Conservation (phyloP, 805 yeast species). For the Metschnikowia santaceciliae region DNA sequence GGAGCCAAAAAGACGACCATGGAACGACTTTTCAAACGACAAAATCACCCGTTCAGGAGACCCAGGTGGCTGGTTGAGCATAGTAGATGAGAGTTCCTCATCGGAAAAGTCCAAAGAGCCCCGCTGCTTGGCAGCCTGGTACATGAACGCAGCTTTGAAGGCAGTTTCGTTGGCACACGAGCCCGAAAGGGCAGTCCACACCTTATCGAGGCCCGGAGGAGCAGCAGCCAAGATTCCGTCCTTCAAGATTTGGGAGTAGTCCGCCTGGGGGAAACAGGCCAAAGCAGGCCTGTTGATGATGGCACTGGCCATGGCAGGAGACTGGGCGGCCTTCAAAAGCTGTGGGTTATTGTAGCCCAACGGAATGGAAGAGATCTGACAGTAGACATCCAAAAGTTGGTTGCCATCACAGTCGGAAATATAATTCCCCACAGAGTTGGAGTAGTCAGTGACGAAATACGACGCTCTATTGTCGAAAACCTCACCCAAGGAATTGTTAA, state of each 20-base stretch:
- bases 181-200: conserved; percentile 66
- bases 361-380: conserved; percentile 42
- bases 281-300: conserved; percentile 42
- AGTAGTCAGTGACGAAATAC: conserved; percentile 39
- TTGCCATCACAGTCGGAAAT: conserved; percentile 42
- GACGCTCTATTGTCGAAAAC: conserved; percentile 42
- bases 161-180: conserved; percentile 72
- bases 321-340: conserved; percentile 33
- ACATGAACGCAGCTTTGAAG: conserved; percentile 67
- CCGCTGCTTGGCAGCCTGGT: conserved; percentile 53
- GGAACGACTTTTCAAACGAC: conserved; percentile 54
- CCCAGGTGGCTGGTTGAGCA: conserved; percentile 52
- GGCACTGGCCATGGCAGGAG: conserved; percentile 40
- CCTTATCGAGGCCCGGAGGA: conserved; percentile 55
- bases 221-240: conserved; percentile 58
- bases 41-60: conserved; percentile 49
- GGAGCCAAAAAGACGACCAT: conserved; percentile 55
- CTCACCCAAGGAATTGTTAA: conserved; percentile 33
- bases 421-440: conserved; percentile 37
- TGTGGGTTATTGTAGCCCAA: conserved; percentile 44
- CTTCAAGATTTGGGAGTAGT: conserved; percentile 45
- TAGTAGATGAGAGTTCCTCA: conserved; percentile 45
- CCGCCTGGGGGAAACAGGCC: conserved; percentile 60
- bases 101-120: conserved; percentile 42
- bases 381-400: conserved; percentile 36